Evolutionary conservation across 306 rosid genomes (phyloP).

Genomic region (Crotalaria pallida): DNA sequence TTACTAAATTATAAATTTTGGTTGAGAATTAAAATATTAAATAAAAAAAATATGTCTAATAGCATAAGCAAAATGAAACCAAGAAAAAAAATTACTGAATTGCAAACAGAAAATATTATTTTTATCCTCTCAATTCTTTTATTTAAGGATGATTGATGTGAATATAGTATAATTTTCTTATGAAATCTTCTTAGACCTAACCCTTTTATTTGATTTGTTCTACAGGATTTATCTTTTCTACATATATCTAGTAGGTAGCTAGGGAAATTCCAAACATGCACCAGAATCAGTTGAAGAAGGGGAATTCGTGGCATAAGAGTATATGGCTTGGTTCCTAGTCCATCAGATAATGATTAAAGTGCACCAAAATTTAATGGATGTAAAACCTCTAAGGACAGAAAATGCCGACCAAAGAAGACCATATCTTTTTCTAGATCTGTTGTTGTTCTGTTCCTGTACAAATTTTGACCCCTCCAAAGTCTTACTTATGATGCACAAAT

Average conservation of each 20-base stretch:
- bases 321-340: conserved; percentile 29
- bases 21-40: too few species aligned
- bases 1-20: too few species aligned
- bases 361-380: conserved; percentile 48
- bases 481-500: conserved; percentile 43
- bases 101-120: too few species aligned
- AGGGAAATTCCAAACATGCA: conserved; percentile 24
- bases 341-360: conserved; percentile 58
- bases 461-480: conserved; percentile 9
- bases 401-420: conserved; percentile 58
- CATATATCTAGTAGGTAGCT: too few species aligned
- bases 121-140: too few species aligned
- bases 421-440: conserved; percentile 61
- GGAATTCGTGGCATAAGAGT: not conserved
- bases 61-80: too few species aligned
- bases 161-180: too few species aligned
- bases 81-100: too few species aligned
- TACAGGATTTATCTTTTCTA: conserved; percentile 17
- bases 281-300: conserved; percentile 5
- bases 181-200: not conserved
- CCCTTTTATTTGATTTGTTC: not conserved
- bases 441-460: conserved; percentile 40
- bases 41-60: too few species aligned
- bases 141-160: too few species aligned
- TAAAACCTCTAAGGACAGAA: conserved; percentile 43